phyloP scores from a whole-genome alignment of 2,329 filamentous ascomycete genomes.

The Macrophomina pseudophaseolina region DNA sequence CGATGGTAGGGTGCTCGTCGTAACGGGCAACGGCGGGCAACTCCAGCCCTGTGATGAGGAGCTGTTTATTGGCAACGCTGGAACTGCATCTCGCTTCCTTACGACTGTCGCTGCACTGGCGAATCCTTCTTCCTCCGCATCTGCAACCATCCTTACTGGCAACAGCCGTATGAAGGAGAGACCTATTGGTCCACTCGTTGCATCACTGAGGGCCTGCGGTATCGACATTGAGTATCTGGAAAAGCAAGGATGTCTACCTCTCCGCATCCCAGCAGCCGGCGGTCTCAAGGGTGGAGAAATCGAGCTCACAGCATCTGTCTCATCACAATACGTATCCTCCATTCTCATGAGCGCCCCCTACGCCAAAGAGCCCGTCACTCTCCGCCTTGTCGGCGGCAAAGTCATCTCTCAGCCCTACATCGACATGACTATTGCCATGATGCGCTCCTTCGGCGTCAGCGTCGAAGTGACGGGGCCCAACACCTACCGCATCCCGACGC shows the following conservation, averaged over 20 bases:
- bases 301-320: slow-evolving; percentile 90
- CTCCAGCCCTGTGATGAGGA: slow-evolving; percentile 77
- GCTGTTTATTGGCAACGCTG: slow-evolving; percentile 93
- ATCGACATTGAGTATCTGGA: slow-evolving; percentile 87
- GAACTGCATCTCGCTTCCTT: slow-evolving; percentile 92
- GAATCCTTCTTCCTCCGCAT: slow-evolving; percentile 61
- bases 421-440: slow-evolving; percentile 99
- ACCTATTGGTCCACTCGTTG: slow-evolving; percentile 90
- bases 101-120: slow-evolving; percentile 90
- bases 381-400: slow-evolving; percentile 91
- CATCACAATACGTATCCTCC: slow-evolving; percentile 98
- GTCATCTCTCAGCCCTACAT: slow-evolving; percentile 97
- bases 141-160: slow-evolving; percentile 82
- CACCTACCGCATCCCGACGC: slow-evolving; percentile 92
- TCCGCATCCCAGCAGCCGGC: slow-evolving; percentile 72
- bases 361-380: slow-evolving; percentile 88
- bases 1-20: slow-evolving; percentile 85
- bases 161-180: slow-evolving; percentile 96
- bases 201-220: slow-evolving; percentile 87
- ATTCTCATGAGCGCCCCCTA: slow-evolving; percentile 97
- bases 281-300: slow-evolving; percentile 75
- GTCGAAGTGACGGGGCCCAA: slow-evolving; percentile 81
- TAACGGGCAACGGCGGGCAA: slow-evolving; percentile 87
- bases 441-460: slow-evolving; percentile 85
- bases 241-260: slow-evolving; percentile 79